These are phyloP conservation scores for Erythrobasidium yunnanense DNA, from an alignment of 768 basidiomycete genomes.

Conservation along the genomic window DNA sequence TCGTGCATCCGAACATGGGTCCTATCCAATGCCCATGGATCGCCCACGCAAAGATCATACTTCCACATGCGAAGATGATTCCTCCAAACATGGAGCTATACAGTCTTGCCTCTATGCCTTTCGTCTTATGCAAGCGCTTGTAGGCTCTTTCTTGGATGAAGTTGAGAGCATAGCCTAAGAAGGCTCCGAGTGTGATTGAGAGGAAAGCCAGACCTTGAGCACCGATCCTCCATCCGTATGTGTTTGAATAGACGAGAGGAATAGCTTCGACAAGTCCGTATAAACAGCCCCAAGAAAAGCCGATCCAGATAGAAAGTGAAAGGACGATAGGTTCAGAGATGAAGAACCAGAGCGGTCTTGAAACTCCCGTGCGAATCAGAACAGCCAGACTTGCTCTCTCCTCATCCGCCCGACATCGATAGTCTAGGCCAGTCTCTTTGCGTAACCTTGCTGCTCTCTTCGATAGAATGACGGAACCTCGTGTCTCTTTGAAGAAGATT, in stretches of 20 bases:
- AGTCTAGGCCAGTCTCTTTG: constrained; percentile 54
- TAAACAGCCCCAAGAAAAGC: constrained; percentile 24
- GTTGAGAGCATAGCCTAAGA: constrained; percentile 8
- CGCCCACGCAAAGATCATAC: constrained; percentile 27
- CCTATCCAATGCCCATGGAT: constrained; percentile 26
- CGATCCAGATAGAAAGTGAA: constrained; percentile 25
- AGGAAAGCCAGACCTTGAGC: constrained; percentile 14
- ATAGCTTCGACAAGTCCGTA: constrained; percentile 24
- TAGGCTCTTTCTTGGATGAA: constrained; percentile 9
- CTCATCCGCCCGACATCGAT: constrained; percentile 56
- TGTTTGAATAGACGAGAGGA: constrained; percentile 17
- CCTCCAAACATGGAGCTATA: constrained; percentile 25
- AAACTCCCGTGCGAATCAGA: constrained; percentile 47
- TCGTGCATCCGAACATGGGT: constrained; percentile 13
- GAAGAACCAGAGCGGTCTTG: constrained; percentile 21
- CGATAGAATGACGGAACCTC: constrained; percentile 58
- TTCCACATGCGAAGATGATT: constrained; percentile 5
- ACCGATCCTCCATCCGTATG: constrained; percentile 22
- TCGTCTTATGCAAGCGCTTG: background rate
- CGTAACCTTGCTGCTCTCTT: constrained; percentile 55
- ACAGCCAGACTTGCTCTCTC: constrained; percentile 51
- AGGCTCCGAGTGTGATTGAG: constrained; percentile 10
- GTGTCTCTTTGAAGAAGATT: constrained; percentile 60
- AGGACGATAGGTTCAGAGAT: constrained; percentile 21
- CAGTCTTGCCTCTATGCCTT: constrained; percentile 21